phyloP scores from a whole-genome alignment of 2,329 filamentous ascomycete genomes.

The Nemania sp. region DNA sequence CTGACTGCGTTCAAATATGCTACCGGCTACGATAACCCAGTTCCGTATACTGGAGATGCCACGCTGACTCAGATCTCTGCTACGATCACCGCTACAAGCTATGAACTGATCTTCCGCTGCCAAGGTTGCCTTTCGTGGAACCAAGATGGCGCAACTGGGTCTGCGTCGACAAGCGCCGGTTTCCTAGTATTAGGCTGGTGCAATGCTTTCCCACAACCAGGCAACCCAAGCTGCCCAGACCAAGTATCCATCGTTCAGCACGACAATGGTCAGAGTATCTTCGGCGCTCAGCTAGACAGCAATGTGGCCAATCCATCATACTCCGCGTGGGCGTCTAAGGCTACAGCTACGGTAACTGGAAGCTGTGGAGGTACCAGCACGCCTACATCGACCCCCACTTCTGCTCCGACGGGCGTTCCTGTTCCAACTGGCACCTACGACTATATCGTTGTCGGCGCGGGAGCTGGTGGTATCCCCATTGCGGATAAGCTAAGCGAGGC shows the following conservation, averaged over 20 bases:
- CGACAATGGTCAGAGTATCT: slow-evolving; percentile 58
- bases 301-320: slow-evolving; percentile 47
- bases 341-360: slow-evolving; percentile 45
- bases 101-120: slow-evolving; percentile 68
- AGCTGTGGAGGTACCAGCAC: slow-evolving; percentile 40
- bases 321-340: slow-evolving; percentile 47
- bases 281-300: slow-evolving; percentile 47
- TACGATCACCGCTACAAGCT: slow-evolving; percentile 60
- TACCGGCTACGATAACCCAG: slow-evolving; percentile 61
- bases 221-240: slow-evolving; percentile 47
- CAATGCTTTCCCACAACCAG: slow-evolving; percentile 50
- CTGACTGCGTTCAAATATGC: slow-evolving; percentile 62
- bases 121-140: slow-evolving; percentile 59
- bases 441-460: slow-evolving; percentile 63
- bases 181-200: slow-evolving; percentile 59
- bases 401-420: slow-evolving; percentile 40
- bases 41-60: slow-evolving; percentile 63
- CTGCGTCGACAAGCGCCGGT: slow-evolving; percentile 49
- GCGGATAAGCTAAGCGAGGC: slow-evolving; percentile 65
- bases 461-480: slow-evolving; percentile 61
- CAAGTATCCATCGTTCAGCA: slow-evolving; percentile 56
- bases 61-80: slow-evolving; percentile 63
- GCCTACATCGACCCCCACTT: slow-evolving; percentile 32
- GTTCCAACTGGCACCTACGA: slow-evolving; percentile 54
- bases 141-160: slow-evolving; percentile 49